Base-by-base conservation (phyloP, 805 yeast species). In the Teunomyces panamensis region DNA sequence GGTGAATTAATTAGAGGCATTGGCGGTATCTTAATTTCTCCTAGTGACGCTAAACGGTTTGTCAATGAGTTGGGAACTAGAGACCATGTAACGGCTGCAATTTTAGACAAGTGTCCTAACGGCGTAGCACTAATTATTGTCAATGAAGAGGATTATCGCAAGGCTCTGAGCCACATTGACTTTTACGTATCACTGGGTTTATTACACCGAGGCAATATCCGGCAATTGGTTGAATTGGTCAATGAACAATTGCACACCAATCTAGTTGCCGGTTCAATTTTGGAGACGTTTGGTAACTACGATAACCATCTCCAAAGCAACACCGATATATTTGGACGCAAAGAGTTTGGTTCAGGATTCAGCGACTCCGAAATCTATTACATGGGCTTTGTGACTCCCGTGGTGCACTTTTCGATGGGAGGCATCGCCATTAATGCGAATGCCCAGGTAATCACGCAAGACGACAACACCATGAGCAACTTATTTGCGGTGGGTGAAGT, bases 401-500 rank as follows among this genome's bases (percentile, higher is more conserved):
- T 52, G 6, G 42, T 60, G 5, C 67, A 62, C 45, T 62, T 60
- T 43, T 49, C 63, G 10, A 62, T 62, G 67, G 67, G 67, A 1
- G 67, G 67, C 2, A 53, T 62, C 20, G 59, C 57, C 20, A 59
- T 60, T 9, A 58, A 59, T 39, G 37, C 42, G 14, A 11, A 51
- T n/a, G 56, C 56, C 13, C 60, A 59, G 34, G 59, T 59, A 8
- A 35, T 56, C 11, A 49, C 48, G 2, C 56, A 63, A 36, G 54
- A 67, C 29, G 56, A 62, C 13, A 47, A 61, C 1, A 54, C 71
- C 7, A 64, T 77, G 2, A 56, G 63, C 1, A 82, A 83, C 11
- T 56, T 83, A 8, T 83, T 70, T 59, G 87, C 87, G 0, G 79
- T 79, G 16, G 89, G 89, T 10, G 89, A 84, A 59, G 77, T 80